phyloP scores from a whole-genome alignment of 257 asterid genomes.

The Osmanthus fragrans region DNA sequence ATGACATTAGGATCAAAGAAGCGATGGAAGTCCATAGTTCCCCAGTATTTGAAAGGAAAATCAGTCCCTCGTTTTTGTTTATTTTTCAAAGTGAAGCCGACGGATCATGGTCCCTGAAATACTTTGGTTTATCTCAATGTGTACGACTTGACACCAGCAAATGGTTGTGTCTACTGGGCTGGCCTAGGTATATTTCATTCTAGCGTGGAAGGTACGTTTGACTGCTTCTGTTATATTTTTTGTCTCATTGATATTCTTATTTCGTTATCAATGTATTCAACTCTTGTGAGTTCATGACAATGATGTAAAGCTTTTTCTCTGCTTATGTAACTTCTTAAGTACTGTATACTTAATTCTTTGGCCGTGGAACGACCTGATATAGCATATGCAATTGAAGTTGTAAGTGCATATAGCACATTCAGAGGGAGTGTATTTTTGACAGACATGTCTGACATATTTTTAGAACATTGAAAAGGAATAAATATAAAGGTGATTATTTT shows the following conservation, averaged over 20 bases:
- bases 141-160: slow-evolving; percentile 83
- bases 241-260: not conserved
- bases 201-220: slow-evolving; percentile 77
- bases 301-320: not conserved
- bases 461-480: not conserved
- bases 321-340: too few relatives aligned
- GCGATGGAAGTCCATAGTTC: slow-evolving; percentile 75
- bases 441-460: not conserved
- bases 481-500: not conserved
- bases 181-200: slow-evolving; percentile 96
- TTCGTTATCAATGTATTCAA: not conserved
- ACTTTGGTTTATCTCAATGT: slow-evolving; percentile 85
- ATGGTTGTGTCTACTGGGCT: slow-evolving; percentile 93
- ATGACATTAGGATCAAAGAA: slow-evolving; percentile 72
- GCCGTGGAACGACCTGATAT: too few relatives aligned
- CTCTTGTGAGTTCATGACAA: not conserved
- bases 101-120: slow-evolving; percentile 49
- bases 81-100: slow-evolving; percentile 75
- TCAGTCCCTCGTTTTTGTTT: slow-evolving; percentile 74
- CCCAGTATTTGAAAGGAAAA: slow-evolving; percentile 57
- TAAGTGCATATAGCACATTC: not conserved
- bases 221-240: not conserved
- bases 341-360: too few relatives aligned
- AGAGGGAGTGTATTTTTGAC: not conserved
- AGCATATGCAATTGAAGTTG: too few relatives aligned